These are phyloP conservation scores for Xylaria acuta DNA, from an alignment of 495 filamentous ascomycete genomes.

Conservation along the genomic window DNA sequence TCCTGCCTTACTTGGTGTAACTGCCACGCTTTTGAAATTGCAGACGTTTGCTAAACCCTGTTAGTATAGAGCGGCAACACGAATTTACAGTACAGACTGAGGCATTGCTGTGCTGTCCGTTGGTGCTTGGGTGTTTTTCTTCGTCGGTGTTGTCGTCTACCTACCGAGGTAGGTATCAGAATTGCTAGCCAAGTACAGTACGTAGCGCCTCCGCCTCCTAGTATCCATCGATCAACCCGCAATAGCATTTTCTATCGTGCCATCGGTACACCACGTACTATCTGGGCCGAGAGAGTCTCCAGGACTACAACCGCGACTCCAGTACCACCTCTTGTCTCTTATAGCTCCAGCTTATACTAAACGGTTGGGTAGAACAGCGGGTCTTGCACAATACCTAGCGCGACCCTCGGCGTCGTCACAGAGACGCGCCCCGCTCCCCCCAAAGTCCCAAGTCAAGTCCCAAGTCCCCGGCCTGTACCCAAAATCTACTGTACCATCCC, in stretches of 20 bases:
- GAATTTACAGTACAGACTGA: neutral
- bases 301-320: neutral
- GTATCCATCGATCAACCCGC: neutral
- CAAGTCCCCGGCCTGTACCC: slow-evolving; percentile 17
- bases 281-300: neutral
- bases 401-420: slow-evolving; percentile 41
- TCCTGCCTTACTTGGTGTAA: slow-evolving; percentile 13
- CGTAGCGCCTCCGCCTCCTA: neutral
- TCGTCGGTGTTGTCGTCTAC: neutral
- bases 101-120: neutral
- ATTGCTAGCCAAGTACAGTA: neutral
- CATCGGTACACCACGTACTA: neutral
- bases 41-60: slow-evolving; percentile 5
- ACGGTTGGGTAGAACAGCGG: slow-evolving; percentile 11
- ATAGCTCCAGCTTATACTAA: slow-evolving; percentile 2
- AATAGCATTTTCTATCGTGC: neutral
- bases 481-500: slow-evolving; percentile 22
- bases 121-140: neutral
- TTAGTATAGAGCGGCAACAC: neutral
- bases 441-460: slow-evolving; percentile 20
- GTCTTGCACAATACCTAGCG: slow-evolving; percentile 34
- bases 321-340: neutral
- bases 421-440: slow-evolving; percentile 28
- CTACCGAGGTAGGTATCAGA: too few relatives aligned
- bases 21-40: neutral